A percentile compares a stretch with the other conserved stretches of the same genome.
These are phyloP conservation scores for Chamaecyparis obtusa DNA, from an alignment of 75 land plant species.

Conservation along the genomic window DNA sequence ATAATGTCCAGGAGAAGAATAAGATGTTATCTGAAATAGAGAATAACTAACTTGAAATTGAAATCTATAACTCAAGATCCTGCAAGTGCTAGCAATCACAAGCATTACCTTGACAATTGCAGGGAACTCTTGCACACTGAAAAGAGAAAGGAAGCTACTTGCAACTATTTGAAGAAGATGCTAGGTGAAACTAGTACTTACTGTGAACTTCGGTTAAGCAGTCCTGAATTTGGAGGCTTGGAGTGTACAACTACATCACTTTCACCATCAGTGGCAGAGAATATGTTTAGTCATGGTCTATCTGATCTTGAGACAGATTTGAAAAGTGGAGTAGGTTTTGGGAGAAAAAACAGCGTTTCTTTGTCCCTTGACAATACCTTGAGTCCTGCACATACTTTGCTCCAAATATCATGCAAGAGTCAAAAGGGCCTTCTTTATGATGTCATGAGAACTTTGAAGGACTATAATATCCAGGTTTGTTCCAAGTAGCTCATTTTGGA, in stretches of 20 bases:
- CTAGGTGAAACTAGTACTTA: conserved; percentile 44
- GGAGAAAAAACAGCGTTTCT: conserved; percentile 23
- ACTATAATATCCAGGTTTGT: conserved; percentile 69
- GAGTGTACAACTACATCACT: conserved; percentile 43
- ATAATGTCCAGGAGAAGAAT: not conserved
- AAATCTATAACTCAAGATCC: not conserved
- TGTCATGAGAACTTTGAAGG: conserved; percentile 72
- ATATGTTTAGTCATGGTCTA: conserved; percentile 37
- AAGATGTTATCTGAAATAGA: not conserved
- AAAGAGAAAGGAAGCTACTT: conserved; percentile 54
- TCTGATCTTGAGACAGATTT: conserved; percentile 2
- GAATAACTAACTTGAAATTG: not conserved
- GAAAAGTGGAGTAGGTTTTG: not conserved
- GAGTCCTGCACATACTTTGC: conserved; percentile 79
- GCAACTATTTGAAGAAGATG: conserved; percentile 32
- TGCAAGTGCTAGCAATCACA: not conserved
- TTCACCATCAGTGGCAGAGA: conserved; percentile 49
- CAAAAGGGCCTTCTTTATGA: conserved; percentile 90
- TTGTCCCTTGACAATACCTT: conserved; percentile 60
- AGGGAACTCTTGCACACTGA: conserved; percentile 76
- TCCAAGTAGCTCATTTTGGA: not conserved
- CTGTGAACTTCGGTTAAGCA: conserved; percentile 63
- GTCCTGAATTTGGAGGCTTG: conserved; percentile 55
- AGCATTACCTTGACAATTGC: conserved; percentile 9
- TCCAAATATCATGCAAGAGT: conserved; percentile 68